These are phyloP conservation scores for Boletus huronensis DNA, from an alignment of 768 basidiomycete genomes.

Conservation along the genomic window DNA sequence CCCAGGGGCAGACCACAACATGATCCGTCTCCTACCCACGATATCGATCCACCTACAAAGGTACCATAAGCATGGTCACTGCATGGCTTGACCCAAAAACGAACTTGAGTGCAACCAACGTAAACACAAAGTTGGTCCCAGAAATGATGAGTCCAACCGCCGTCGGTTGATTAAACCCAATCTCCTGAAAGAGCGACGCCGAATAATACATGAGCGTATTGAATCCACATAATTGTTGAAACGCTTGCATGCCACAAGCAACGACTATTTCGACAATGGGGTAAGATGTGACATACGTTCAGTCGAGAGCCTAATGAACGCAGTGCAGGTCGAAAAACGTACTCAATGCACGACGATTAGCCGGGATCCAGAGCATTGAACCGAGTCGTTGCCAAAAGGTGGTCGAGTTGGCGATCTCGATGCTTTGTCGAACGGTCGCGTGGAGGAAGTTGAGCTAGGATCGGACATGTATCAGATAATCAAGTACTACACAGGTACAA, in stretches of 20 bases:
- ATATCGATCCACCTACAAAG: slow-evolving; percentile 50
- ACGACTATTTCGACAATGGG: slow-evolving; percentile 44
- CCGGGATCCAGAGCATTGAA: slow-evolving; percentile 52
- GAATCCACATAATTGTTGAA: slow-evolving; percentile 83
- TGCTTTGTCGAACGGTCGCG: slow-evolving; percentile 56
- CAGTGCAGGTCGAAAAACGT: slow-evolving; percentile 13
- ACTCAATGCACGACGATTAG: slow-evolving; percentile 72
- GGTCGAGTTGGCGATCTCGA: slow-evolving; percentile 58
- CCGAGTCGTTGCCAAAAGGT: slow-evolving; percentile 54
- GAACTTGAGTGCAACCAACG: slow-evolving; percentile 67
- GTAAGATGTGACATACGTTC: background rate
- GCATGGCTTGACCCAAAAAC: background rate
- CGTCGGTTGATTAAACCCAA: slow-evolving; percentile 80
- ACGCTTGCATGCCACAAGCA: slow-evolving; percentile 77
- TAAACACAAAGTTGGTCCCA: slow-evolving; percentile 76
- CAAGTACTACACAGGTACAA: background rate
- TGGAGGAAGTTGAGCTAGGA: slow-evolving; percentile 55
- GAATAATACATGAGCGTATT: slow-evolving; percentile 78
- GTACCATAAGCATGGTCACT: background rate
- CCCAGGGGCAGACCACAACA: slow-evolving; percentile 67
- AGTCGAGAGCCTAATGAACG: background rate
- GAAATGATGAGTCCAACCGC: slow-evolving; percentile 78
- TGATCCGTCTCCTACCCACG: slow-evolving; percentile 65
- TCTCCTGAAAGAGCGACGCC: slow-evolving; percentile 73
- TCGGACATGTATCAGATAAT: background rate